Base-by-base conservation (phyloP, 208 protist species). In the Porcisia hertigi region DNA sequence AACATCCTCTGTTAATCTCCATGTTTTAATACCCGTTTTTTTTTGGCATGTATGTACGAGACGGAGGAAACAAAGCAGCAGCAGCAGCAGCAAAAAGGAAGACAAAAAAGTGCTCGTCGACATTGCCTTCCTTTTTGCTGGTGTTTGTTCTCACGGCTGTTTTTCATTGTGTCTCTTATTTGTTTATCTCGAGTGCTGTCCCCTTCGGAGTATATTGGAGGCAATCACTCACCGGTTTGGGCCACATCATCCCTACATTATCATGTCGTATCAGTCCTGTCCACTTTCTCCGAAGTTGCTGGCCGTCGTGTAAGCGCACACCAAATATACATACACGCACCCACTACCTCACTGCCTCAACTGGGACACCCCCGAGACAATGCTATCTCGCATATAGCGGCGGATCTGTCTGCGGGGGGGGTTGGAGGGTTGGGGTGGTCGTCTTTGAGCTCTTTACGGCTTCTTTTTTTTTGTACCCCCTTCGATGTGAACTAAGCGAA, bases 401-500 rank as follows among this genome's bases (percentile, higher is more conserved):
- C 45, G 7, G 45, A 49, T 49, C 7, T 9, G 45, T 49, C 45
- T 49, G 45, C 45, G 45, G 9, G 9, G 45, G n/a, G n/a, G n/a
- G n/a, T n/a, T n/a, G n/a, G n/a, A n/a, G 45, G 9, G 45, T 49
- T 9, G 45, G 3, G 9, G 45, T 12, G 45, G 9, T 9, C 45
- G 45, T 9, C 45, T 49, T 49, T 9, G n/a, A 49, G 7, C 45
- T 9, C 45, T 49, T 49, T 49, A 12, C 45, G 9, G 7, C 45
- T 49, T 49, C 9, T 49, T 49, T 49, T 9, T 49, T 70, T 34
- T 41, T 75, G 39, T 25, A 14, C 65, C 2, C 60, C 9, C 34
- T n/a, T 52, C 53, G 30, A 69, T 69, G 64, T 69, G 18, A 39
- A 69, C 8, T 69, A 71, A 54, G 49, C 43, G 18, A 53, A 69